Base-by-base conservation (phyloP, 108 stramenopile genomes). In the Schizochytrium sp. region DNA sequence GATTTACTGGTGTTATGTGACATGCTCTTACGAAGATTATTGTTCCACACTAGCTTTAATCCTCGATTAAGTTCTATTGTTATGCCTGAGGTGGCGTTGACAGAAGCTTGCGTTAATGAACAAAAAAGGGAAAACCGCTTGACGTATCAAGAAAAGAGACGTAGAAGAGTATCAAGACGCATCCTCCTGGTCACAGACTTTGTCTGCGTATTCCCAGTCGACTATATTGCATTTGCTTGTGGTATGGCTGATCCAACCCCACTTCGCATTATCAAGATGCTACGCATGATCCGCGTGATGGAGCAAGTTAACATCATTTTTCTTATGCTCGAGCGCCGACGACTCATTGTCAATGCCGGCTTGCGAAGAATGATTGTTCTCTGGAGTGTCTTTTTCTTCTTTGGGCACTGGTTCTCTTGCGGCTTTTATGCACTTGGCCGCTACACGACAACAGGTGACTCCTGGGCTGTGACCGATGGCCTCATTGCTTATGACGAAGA, bases 381-480 rank as follows among this genome's bases (percentile, higher is more conserved):
- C 2, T 83, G 76, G 76, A 50, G 50, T 17, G 50, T 83, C 53
- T 83, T 83, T 42, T 55, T 55, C 3, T 55, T 83, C 47, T 83
- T 83, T 0, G 76, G 50, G 76, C 76, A 83, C 76, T 83, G 76
- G 76, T 83, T 83, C 47, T 47, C 76, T 1, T 83, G 76, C 76
- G 76, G 76, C 1, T 83, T 83, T 42, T 49, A 55, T 83, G 76
- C 47, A 28, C 28, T 83, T n/a, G 76, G 28, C 15, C 55, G 5
- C 50, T 10, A 46, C 7, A 5, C 50, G n/a, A 28, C 40, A 72
- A 8, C n/a, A 72, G 41, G 19, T 15, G 72, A 72, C n/a, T 55
- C 50, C 76, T 83, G 50, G 76, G 47, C 76, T 1, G 5, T 10
- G 10, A 50, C 10, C 28, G 76, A 83, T 2, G 53, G 76, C 45